Evolutionary conservation across 2,329 filamentous ascomycete genomes (phyloP).

Genomic region (Diaporthe humulicola): DNA sequence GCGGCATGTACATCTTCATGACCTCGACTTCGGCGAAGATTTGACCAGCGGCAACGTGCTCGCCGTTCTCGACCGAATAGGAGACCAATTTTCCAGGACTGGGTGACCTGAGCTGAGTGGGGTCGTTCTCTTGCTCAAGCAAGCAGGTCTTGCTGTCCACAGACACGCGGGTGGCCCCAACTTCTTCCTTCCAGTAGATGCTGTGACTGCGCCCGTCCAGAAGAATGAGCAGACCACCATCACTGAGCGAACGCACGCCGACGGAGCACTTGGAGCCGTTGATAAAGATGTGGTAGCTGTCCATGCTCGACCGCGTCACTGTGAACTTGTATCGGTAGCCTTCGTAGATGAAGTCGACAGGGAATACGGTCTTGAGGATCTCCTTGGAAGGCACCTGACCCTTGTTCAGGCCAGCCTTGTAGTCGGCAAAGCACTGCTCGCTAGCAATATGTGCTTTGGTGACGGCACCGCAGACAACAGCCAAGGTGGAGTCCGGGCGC

Average conservation of each 20-base stretch:
- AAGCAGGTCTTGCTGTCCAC: slow-evolving; percentile 99
- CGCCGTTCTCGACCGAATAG: slow-evolving; percentile 94
- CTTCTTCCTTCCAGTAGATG: slow-evolving; percentile 99
- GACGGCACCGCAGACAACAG: slow-evolving; percentile 94
- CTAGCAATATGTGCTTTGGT: slow-evolving; percentile 97
- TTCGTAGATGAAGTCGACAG: slow-evolving; percentile 98
- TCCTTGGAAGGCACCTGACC: slow-evolving; percentile 98
- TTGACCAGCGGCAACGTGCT: slow-evolving; percentile 92
- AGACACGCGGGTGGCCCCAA: slow-evolving; percentile 93
- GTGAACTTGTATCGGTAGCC: slow-evolving; percentile 98
- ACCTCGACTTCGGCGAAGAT: slow-evolving; percentile 98
- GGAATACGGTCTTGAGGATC: slow-evolving; percentile 96
- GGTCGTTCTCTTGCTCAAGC: slow-evolving; percentile 98
- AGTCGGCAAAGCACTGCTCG: slow-evolving; percentile 88
- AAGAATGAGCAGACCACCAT: slow-evolving; percentile 92
- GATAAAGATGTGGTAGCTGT: slow-evolving; percentile 98
- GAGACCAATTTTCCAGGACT: slow-evolving; percentile 98
- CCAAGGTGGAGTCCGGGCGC: slow-evolving; percentile 91
- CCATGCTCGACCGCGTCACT: slow-evolving; percentile 88
- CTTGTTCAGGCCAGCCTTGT: slow-evolving; percentile 90
- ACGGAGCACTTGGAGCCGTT: slow-evolving; percentile 97
- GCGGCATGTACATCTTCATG: slow-evolving; percentile 99
- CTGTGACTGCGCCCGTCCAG: slow-evolving; percentile 96
- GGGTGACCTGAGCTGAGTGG: slow-evolving; percentile 93
- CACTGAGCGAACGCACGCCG: slow-evolving; percentile 90